Conservation (phyloP, 2,329 filamentous ascomycete genomes). For the Ceratocystis ficicola region DNA sequence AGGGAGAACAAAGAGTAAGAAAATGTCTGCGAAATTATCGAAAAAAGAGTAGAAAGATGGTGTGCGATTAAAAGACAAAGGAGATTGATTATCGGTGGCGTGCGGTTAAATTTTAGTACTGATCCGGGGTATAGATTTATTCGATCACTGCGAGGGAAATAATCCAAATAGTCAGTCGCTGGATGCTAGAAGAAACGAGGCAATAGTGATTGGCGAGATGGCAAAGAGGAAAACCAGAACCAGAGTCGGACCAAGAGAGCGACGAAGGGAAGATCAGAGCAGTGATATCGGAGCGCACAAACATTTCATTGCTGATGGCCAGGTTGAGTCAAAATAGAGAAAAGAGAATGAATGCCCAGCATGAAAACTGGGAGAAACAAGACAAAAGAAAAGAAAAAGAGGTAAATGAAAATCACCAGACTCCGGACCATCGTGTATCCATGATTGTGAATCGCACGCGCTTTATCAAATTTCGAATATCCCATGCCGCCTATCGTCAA, state of each 20-base stretch:
- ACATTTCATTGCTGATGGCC: slow-evolving; percentile 5
- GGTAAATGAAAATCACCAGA: slow-evolving; percentile 8
- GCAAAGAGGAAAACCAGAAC: background rate
- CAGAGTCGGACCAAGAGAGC: background rate
- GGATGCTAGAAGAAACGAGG: background rate
- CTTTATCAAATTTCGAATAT: background rate
- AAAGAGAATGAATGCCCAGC: slow-evolving; percentile 6
- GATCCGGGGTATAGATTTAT: background rate
- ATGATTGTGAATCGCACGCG: slow-evolving; percentile 10
- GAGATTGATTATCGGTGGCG: slow-evolving; percentile 5
- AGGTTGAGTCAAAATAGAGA: slow-evolving; percentile 22
- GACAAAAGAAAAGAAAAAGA: slow-evolving; percentile 18
- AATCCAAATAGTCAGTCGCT: slow-evolving; percentile 2
- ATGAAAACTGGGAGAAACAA: slow-evolving; percentile 21
- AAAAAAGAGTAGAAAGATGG: background rate
- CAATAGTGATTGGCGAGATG: background rate
- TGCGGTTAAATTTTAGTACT: slow-evolving; percentile 1
- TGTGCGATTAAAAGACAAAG: background rate
- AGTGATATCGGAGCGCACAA: background rate
- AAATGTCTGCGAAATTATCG: slow-evolving; percentile 11
- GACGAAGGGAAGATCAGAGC: background rate
- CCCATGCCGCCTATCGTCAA: background rate
- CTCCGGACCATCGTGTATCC: slow-evolving; percentile 17
- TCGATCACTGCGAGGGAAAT: background rate
- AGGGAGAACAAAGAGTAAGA: slow-evolving; percentile 2